phyloP scores from a whole-genome alignment of 805 yeast species.

The Maudiozyma bulderi region DNA sequence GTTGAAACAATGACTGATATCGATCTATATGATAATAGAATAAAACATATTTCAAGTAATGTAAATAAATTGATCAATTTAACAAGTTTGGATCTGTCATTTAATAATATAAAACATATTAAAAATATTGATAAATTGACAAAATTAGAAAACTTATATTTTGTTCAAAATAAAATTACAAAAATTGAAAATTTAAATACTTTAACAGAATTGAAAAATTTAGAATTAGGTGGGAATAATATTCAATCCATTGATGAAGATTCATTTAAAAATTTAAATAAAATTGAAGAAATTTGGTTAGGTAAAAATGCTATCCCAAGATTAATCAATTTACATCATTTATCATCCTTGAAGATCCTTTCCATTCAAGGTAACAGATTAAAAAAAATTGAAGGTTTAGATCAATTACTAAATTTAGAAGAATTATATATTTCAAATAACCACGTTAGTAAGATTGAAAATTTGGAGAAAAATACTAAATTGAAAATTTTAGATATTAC shows the following conservation, averaged over 20 bases:
- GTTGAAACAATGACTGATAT: conserved; percentile 56
- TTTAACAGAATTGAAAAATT: conserved; percentile 46
- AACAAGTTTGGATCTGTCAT: conserved; percentile 66
- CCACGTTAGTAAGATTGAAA: conserved; percentile 64
- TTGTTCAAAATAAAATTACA: conserved; percentile 80
- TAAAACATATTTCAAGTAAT: conserved; percentile 72
- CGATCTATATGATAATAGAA: conserved; percentile 86
- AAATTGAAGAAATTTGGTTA: conserved; percentile 74
- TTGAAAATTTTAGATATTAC: conserved; percentile 74
- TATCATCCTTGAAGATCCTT: conserved; percentile 58
- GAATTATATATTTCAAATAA: conserved; percentile 87
- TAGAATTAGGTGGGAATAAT: conserved; percentile 86
- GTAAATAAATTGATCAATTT: conserved; percentile 50
- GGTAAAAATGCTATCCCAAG: conserved; percentile 74
- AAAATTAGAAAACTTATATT: conserved; percentile 58
- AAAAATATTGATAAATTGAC: conserved; percentile 60
- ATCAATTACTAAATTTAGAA: conserved; percentile 58
- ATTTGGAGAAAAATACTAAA: conserved; percentile 59
- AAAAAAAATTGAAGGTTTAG: conserved; percentile 72
- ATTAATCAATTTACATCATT: conserved; percentile 50
- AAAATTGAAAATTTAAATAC: conserved; percentile 59
- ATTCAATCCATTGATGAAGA: conserved; percentile 36
- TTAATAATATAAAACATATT: conserved; percentile 80
- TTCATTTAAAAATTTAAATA: conserved; percentile 43
- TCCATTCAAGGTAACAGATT: conserved; percentile 85